Base-by-base conservation (phyloP, 805 yeast genomes). In the Metschnikowia cerradonensis region DNA sequence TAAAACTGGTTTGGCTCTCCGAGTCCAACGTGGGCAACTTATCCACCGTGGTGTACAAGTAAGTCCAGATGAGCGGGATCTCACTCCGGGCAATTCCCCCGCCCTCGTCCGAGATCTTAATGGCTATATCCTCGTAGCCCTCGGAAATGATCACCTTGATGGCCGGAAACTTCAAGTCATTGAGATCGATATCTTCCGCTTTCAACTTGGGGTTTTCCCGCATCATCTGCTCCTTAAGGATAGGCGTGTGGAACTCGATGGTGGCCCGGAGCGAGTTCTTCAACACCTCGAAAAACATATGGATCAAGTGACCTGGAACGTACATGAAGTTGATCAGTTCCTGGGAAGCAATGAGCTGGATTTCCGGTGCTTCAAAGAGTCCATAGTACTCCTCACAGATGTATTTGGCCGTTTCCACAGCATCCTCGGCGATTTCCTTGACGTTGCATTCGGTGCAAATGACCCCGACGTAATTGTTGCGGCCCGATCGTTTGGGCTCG, bases 381-480 rank as follows among this genome's bases (percentile, higher is more conserved):
- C 94, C 95, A 65, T 88, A 90, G 71, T 89, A 88, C 62, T 90
- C 96, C 62, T 90, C 96, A 67, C 96, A 90, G 34, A 91, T 89
- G 65, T 86, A 89, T 57, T 90, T 76, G 3, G 97, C 96, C 50
- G 90, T 89, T 62, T 90, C 96, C 49, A 89, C 86, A 0, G 96
- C 96, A 63, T 87, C 95, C 61, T 81, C 83, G 5, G 92, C 91
- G 49, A 90, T 82, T 52, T 90, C 95, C 53, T 83, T 81, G 35
- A 90, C 87, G 60, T 87, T 89, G 36, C 96, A 88, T 60, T 85
- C 81, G 15, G 94, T 83, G 65, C 95, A 88, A 41, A 90, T 88
- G 52, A 90, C 89, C 2, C 97, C 96, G 36, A 90, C 96, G 66
- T 86, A 90, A 64, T 88, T 84, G 23, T 79, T 75, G 17, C 61